A percentile compares a stretch with the other conserved stretches of the same genome.
Conservation (phyloP, 768 basidiomycete species). For the Roridomyces roridus region DNA sequence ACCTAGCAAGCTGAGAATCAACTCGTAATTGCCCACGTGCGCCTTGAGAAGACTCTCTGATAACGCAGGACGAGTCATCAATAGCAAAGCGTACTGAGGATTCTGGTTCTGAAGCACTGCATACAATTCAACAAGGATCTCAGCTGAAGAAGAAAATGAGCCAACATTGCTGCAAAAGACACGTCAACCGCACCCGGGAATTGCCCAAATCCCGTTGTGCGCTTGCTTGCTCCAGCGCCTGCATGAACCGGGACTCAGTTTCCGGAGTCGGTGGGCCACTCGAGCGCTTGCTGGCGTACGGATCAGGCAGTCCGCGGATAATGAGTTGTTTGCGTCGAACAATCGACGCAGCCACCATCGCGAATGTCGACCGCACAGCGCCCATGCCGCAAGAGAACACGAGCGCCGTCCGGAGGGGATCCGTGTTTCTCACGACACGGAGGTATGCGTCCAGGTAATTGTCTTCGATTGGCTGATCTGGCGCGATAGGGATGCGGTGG, state of each 20-base stretch:
- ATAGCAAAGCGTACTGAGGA: conserved; percentile 82
- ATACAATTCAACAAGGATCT: conserved; percentile 3
- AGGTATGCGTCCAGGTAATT: conserved; percentile 97
- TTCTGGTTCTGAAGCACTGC: conserved; percentile 69
- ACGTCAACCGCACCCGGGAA: conserved; percentile 78
- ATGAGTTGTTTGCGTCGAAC: conserved; percentile 81
- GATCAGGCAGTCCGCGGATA: conserved; percentile 72
- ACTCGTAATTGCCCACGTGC: conserved; percentile 89
- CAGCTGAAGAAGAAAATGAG: conserved; percentile 1
- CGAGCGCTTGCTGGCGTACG: conserved; percentile 61
- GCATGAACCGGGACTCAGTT: conserved; percentile 64
- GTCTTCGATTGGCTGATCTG: conserved; percentile 92
- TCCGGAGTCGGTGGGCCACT: conserved; percentile 30
- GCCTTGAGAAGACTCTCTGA: conserved; percentile 90
- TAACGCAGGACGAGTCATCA: conserved; percentile 79
- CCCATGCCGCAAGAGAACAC: conserved; percentile 99
- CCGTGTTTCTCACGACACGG: conserved; percentile 75
- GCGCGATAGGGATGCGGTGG: conserved; percentile 93
- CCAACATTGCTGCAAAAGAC: conserved; percentile 81
- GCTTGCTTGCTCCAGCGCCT: conserved; percentile 75
- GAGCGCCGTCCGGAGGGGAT: conserved; percentile 81
- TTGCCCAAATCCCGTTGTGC: conserved; percentile 81
- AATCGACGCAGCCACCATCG: conserved; percentile 93
- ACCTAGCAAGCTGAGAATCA: conserved; percentile 90
- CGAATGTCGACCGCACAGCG: conserved; percentile 94